These are phyloP conservation scores for Gamsiella multidivaricata DNA, from an alignment of 192 early-diverging fungal genomes.

Conservation along the genomic window DNA sequence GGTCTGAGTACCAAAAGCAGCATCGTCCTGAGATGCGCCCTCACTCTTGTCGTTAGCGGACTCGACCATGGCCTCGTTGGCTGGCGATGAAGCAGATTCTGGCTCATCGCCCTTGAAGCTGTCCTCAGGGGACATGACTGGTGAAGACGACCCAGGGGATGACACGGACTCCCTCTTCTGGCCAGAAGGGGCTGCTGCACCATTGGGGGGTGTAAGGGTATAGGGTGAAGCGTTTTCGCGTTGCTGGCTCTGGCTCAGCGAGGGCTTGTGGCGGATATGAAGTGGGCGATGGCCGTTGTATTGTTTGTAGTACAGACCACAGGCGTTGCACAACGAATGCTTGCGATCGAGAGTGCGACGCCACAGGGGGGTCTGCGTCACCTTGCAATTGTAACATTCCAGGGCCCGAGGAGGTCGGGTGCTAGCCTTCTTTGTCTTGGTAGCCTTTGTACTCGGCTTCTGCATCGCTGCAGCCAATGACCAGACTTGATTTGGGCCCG, in stretches of 20 bases:
- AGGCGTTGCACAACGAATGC: constrained; percentile 89
- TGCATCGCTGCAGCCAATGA: constrained; percentile 36
- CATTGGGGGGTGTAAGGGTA: constrained; percentile 38
- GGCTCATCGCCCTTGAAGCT: constrained; percentile 40
- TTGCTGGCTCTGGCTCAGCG: constrained; percentile 42
- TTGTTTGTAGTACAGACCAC: constrained; percentile 76
- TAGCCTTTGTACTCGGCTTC: constrained; percentile 42
- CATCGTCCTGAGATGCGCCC: neutral
- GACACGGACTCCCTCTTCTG: constrained; percentile 11
- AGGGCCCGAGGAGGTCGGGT: constrained; percentile 60
- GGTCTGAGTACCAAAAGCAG: neutral
- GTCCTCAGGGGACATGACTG: constrained; percentile 26
- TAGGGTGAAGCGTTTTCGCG: constrained; percentile 52
- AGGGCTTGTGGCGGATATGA: constrained; percentile 66
- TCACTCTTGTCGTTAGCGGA: neutral
- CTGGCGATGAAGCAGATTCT: constrained; percentile 11
- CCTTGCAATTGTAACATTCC: constrained; percentile 82
- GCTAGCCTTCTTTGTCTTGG: constrained; percentile 55
- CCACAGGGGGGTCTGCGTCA: constrained; percentile 83
- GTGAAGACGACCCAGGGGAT: constrained; percentile 19
- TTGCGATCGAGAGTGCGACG: constrained; percentile 77
- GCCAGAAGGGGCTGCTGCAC: neutral
- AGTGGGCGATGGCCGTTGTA: constrained; percentile 69
- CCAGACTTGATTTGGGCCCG: constrained; percentile 28
- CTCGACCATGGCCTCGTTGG: neutral